These are phyloP conservation scores for Gynostemma pentaphyllum DNA, from an alignment of 306 rosid species.

Conservation along the genomic window DNA sequence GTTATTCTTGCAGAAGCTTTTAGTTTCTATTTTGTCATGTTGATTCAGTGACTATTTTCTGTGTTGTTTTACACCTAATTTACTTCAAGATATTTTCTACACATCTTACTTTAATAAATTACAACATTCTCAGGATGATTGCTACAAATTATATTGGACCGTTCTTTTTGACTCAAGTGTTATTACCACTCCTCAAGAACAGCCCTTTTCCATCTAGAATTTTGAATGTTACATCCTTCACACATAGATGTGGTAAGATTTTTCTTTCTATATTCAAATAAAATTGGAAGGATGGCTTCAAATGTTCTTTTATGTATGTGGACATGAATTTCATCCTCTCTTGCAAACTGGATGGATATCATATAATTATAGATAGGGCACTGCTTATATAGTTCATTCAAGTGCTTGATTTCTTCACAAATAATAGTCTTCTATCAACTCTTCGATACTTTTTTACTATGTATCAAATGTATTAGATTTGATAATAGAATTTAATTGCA, in stretches of 20 bases:
- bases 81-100: background rate
- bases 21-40: background rate
- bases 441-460: background rate
- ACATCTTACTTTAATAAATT: background rate
- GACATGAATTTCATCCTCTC: background rate
- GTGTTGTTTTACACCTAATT: background rate
- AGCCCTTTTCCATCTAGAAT: slow-evolving; percentile 63
- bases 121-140: slow-evolving; percentile 44
- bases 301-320: background rate
- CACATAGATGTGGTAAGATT: slow-evolving; percentile 63
- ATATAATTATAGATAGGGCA: background rate
- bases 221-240: slow-evolving; percentile 80
- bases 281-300: background rate
- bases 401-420: background rate
- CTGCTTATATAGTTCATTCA: background rate
- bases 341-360: background rate
- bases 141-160: slow-evolving; percentile 78
- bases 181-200: slow-evolving; percentile 60
- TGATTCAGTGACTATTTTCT: background rate
- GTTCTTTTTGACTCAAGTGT: slow-evolving; percentile 50
- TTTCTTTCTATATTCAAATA: background rate
- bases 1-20: background rate
- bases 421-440: background rate
- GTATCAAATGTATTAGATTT: background rate
- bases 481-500: background rate